Base-by-base conservation (phyloP, 164 flowering plant species). In the Cinnamomum chago region DNA sequence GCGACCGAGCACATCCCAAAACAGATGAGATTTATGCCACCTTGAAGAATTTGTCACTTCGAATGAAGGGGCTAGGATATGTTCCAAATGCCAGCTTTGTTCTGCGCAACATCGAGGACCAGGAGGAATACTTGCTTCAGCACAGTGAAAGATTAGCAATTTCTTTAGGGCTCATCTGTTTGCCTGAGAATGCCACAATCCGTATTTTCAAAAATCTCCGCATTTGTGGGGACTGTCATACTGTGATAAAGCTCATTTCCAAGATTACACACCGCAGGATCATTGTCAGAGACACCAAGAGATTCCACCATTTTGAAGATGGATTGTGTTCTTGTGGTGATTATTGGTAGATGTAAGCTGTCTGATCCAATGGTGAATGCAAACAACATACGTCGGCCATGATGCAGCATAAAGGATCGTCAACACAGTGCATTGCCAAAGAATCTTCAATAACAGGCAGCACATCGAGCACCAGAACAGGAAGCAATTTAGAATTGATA, bases 271-370 rank as follows among this genome's bases (percentile, higher is more conserved):
- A 6, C 28, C 55, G 82, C 35, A 70, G 70, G 9, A 82, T 82
- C 60, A 70, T 79, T 69, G 82, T 77, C 52, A 72, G 84, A 25
- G 84, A 82, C 68, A 58, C 80, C 3, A 82, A 78, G 76, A 71
- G 73, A 68, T 71, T 70, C 27, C 72, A 70, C 72, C 72, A 70
- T 23, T 70, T 70, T 50, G 28, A 50, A 11, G 28, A 70, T 55
- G 84, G 84, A 10, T 25, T 50, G 33, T 82, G 84, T 58, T 82
- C 84, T 35, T 82, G 84, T 75, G 70, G 80, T 27, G 82, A 82
- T 72, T 79, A 76, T 64, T 82, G 84, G 84, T 82, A 77, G 72
- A 25, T 23, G 28, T 28, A 22, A 5, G 11, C 11, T 40, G 47
- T 40, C 47, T 40, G 47, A 40, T 40, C 47, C 2, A 2, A 40